Percentiles rank a stretch among this genome's conserved stretches.
Evolutionary conservation across 768 basidiomycete species (phyloP).

Genomic region (Floccularia luteovirens): DNA sequence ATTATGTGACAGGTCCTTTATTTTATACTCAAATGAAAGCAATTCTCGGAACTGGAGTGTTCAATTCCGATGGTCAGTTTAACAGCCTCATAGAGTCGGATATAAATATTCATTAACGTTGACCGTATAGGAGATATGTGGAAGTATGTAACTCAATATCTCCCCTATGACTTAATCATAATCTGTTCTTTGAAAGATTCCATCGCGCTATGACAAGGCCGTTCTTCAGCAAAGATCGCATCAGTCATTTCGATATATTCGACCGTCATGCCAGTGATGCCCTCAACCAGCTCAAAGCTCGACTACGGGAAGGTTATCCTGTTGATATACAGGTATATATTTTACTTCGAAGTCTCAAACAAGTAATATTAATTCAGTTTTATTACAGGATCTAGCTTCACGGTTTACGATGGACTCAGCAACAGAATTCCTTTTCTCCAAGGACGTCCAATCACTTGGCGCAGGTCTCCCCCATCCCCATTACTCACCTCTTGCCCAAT

Average conservation of each 20-base stretch:
- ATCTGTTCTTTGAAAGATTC: slow-evolving; percentile 30
- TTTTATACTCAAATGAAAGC: slow-evolving; percentile 11
- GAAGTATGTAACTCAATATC: slow-evolving; percentile 31
- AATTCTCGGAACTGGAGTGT: slow-evolving; percentile 50
- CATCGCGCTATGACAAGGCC: slow-evolving; percentile 55
- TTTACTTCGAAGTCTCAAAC: neutral
- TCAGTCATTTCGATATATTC: slow-evolving; percentile 48
- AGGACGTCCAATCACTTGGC: slow-evolving; percentile 36
- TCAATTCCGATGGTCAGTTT: slow-evolving; percentile 43
- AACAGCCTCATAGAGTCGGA: neutral
- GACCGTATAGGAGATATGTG: slow-evolving; percentile 39
- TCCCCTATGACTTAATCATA: neutral
- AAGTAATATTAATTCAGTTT: neutral
- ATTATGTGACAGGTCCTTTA: slow-evolving; percentile 7
- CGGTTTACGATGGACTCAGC: slow-evolving; percentile 57
- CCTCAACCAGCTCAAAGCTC: slow-evolving; percentile 31
- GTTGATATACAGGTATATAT: slow-evolving; percentile 47
- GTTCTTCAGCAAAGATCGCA: slow-evolving; percentile 48
- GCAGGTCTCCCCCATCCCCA: slow-evolving; percentile 42
- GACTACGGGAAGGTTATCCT: slow-evolving; percentile 36
- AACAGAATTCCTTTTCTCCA: slow-evolving; percentile 49
- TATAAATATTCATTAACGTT: neutral
- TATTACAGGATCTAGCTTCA: slow-evolving; percentile 36
- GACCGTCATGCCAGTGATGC: slow-evolving; percentile 41
- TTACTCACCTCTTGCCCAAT: slow-evolving; percentile 14